These are phyloP conservation scores for Chionographis japonica DNA, from an alignment of 106 monocot genomes.

Conservation along the genomic window DNA sequence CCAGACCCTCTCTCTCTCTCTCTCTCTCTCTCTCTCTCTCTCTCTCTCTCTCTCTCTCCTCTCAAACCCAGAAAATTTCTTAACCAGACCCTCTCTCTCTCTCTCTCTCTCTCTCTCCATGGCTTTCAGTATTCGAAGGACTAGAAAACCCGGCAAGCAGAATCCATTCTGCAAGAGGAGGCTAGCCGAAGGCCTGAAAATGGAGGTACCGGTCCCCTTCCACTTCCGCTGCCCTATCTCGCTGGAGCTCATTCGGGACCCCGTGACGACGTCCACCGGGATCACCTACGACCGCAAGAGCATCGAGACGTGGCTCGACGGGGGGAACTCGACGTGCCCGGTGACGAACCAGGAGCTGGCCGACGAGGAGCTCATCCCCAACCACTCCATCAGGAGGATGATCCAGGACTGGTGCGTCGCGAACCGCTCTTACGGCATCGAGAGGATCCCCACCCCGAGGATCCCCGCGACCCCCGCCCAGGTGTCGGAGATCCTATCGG, in stretches of 20 bases:
- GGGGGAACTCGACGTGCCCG: conserved; percentile 27
- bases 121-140: no score
- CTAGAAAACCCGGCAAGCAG: no score
- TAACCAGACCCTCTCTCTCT: no score
- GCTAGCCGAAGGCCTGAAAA: no score
- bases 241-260: conserved; percentile 56
- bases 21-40: neutral
- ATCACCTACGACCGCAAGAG: conserved; percentile 71
- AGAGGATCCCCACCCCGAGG: conserved; percentile 40
- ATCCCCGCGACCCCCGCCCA: conserved; percentile 7
- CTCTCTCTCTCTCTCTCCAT: no score
- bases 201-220: conserved; percentile 20
- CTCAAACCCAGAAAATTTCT: no score
- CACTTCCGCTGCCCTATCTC: conserved; percentile 69
- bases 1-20: no score
- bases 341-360: conserved; percentile 15
- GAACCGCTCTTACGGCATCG: conserved; percentile 20
- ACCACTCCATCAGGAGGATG: conserved; percentile 26
- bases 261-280: conserved; percentile 38
- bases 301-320: conserved; percentile 55
- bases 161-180: no score
- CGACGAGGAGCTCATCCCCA: conserved; percentile 25
- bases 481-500: conserved; percentile 25
- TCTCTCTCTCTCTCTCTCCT: neutral
- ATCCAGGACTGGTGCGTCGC: conserved; percentile 51